Evolutionary conservation across 2,329 filamentous ascomycete genomes (phyloP).

Genomic region (Fusarium nanum): DNA sequence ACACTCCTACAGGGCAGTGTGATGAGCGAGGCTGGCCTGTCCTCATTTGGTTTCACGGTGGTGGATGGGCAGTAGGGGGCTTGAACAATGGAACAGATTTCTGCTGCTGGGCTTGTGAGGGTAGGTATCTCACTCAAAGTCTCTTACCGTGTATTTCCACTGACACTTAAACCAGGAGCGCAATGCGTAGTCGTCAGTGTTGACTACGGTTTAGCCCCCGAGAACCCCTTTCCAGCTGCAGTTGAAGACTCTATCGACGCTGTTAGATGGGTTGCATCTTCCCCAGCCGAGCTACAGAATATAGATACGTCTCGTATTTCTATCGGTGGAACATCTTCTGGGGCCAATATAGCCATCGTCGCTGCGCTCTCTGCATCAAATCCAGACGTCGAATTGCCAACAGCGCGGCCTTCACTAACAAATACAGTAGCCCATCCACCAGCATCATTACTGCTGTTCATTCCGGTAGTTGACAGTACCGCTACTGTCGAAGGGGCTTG

Average conservation of each 20-base stretch:
- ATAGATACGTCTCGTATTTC: slow-evolving; percentile 46
- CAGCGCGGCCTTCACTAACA: slow-evolving; percentile 33
- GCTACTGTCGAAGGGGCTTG: slow-evolving; percentile 45
- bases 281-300: slow-evolving; percentile 32
- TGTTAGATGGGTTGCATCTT: slow-evolving; percentile 47
- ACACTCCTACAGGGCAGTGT: slow-evolving; percentile 44
- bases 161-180: slow-evolving; percentile 33
- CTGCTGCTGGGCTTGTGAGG: slow-evolving; percentile 49
- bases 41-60: slow-evolving; percentile 56
- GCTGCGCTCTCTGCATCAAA: slow-evolving; percentile 39
- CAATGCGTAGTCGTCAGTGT: slow-evolving; percentile 48
- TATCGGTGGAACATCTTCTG: slow-evolving; percentile 50
- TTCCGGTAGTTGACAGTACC: slow-evolving; percentile 53
- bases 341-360: slow-evolving; percentile 42
- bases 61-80: slow-evolving; percentile 54
- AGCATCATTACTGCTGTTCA: slow-evolving; percentile 41
- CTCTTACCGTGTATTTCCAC: not conserved
- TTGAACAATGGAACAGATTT: slow-evolving; percentile 51
- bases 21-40: slow-evolving; percentile 50
- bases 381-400: slow-evolving; percentile 22
- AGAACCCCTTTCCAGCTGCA: slow-evolving; percentile 52
- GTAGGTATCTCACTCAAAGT: slow-evolving; percentile 16
- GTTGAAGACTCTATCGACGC: slow-evolving; percentile 50
- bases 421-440: slow-evolving; percentile 10
- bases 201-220: slow-evolving; percentile 53